Evolutionary conservation across 768 basidiomycete genomes (phyloP).

Genomic region (Podaxis mareebaensis): DNA sequence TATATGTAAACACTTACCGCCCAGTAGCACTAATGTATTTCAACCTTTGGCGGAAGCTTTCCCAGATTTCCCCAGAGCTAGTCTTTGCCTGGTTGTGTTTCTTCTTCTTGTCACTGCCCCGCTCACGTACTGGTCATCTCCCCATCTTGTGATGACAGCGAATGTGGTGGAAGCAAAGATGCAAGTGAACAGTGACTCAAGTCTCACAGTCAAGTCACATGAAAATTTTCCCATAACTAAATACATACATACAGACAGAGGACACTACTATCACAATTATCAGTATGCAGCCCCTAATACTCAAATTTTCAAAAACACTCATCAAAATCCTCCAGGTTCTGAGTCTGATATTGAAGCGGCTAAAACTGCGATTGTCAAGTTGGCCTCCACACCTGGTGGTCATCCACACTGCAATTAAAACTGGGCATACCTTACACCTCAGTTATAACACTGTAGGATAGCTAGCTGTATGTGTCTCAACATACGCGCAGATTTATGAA

Average conservation of each 20-base stretch:
- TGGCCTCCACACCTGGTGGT: conserved; percentile 39
- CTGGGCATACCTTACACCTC: conserved; percentile 18
- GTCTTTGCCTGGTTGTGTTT: too few species aligned
- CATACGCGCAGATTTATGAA: conserved; percentile 1
- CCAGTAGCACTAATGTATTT: too few species aligned
- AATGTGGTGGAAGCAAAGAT: too few species aligned
- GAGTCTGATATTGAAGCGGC: conserved; percentile 69
- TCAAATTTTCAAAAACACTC: conserved; percentile 7
- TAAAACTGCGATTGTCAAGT: conserved; percentile 73
- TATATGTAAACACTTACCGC: too few species aligned
- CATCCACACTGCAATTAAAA: conserved; percentile 43
- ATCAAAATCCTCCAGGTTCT: conserved; percentile 47
- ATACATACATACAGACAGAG: conserved; percentile 26
- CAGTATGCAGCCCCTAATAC: conserved; percentile 47
- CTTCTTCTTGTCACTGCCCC: too few species aligned
- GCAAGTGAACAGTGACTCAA: too few species aligned
- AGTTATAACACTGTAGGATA: conserved; percentile 9
- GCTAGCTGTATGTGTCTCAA: conserved; percentile 31
- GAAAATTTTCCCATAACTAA: too few species aligned
- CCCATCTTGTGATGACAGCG: too few species aligned
- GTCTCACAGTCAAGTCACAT: too few species aligned
- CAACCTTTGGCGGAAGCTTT: too few species aligned
- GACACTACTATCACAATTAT: conserved; percentile 85
- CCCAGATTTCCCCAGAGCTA: too few species aligned
- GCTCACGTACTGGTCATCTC: conserved; percentile 16